Conservation (phyloP, 1,139 yeast species). For the Suhomyces taliae region DNA sequence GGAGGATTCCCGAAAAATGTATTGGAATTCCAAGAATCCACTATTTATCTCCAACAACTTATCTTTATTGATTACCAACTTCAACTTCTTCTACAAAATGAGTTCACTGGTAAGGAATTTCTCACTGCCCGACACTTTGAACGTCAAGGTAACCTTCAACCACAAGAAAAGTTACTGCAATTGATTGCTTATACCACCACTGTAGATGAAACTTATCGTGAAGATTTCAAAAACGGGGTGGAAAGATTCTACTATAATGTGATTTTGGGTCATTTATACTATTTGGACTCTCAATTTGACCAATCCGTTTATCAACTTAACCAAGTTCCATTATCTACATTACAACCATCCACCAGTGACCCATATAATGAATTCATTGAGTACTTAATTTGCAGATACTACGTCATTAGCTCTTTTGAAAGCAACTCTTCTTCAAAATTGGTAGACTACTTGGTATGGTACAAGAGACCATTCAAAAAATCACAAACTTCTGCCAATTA, state of each 20-base stretch:
- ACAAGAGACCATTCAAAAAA: slow-evolving; percentile 30
- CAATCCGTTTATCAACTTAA: slow-evolving; percentile 21
- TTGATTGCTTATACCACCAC: slow-evolving; percentile 32
- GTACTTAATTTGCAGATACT: slow-evolving; percentile 39
- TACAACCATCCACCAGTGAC: slow-evolving; percentile 5
- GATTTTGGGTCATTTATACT: slow-evolving; percentile 39
- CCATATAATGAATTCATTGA: slow-evolving; percentile 27
- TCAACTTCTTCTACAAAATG: slow-evolving; percentile 35
- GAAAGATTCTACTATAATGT: slow-evolving; percentile 37
- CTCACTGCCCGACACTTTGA: slow-evolving; percentile 21
- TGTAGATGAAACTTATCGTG: slow-evolving; percentile 29
- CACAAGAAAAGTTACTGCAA: slow-evolving; percentile 28
- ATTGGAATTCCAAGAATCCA: slow-evolving; percentile 35
- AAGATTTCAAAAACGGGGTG: slow-evolving; percentile 24
- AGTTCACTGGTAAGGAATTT: slow-evolving; percentile 31
- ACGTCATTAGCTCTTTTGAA: slow-evolving; percentile 35
- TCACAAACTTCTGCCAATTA: slow-evolving; percentile 39
- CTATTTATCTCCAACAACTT: slow-evolving; percentile 37
- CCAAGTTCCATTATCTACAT: slow-evolving; percentile 7
- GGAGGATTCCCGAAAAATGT: slow-evolving; percentile 44
- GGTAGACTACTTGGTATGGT: slow-evolving; percentile 31
- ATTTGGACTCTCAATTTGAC: slow-evolving; percentile 28
- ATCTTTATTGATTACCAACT: slow-evolving; percentile 43
- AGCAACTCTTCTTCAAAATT: slow-evolving; percentile 26
- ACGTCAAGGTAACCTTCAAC: slow-evolving; percentile 16